Conservation (phyloP, 1,139 yeast species). For the Petasospora fabianii region DNA sequence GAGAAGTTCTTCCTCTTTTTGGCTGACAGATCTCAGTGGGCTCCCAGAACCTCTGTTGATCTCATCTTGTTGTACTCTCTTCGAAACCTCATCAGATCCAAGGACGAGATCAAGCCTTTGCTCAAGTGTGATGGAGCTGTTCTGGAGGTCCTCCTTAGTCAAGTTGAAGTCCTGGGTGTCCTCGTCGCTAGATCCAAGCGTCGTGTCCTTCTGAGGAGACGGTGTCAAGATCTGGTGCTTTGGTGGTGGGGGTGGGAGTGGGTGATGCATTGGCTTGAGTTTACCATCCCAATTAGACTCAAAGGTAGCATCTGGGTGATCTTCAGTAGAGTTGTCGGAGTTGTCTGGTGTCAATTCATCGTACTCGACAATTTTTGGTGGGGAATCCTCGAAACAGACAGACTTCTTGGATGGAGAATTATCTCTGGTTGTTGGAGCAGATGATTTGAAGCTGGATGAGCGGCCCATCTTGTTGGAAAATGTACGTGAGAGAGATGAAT, state of each 20-base stretch:
- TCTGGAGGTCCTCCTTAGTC: conserved; percentile 23
- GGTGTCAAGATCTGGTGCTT: conserved; percentile 25
- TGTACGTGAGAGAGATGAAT: conserved; percentile 20
- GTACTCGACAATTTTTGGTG: conserved; percentile 39
- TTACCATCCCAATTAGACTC: conserved; percentile 27
- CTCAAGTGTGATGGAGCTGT: conserved; percentile 21
- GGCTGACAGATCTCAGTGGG: conserved; percentile 22
- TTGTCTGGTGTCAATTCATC: conserved; percentile 38
- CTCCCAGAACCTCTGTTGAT: conserved; percentile 30
- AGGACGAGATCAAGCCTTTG: conserved; percentile 28
- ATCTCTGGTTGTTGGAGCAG: conserved; percentile 20
- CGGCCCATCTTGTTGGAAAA: conserved; percentile 18
- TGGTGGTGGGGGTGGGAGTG: conserved; percentile 29
- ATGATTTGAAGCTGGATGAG: conserved; percentile 15
- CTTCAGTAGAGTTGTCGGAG: conserved; percentile 29
- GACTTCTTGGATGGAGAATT: conserved; percentile 33
- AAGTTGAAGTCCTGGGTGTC: conserved; percentile 20
- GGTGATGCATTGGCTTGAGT: conserved; percentile 21
- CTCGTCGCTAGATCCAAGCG: conserved; percentile 25
- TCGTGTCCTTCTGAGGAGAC: conserved; percentile 28
- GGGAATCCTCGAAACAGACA: conserved; percentile 32
- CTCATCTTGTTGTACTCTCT: conserved; percentile 31
- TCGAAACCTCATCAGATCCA: conserved; percentile 19
- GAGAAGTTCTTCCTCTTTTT: conserved; percentile 23
- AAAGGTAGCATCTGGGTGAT: conserved; percentile 22